Conservation (phyloP, 2,329 filamentous ascomycete genomes). For the Colletotrichum chlorophyti region DNA sequence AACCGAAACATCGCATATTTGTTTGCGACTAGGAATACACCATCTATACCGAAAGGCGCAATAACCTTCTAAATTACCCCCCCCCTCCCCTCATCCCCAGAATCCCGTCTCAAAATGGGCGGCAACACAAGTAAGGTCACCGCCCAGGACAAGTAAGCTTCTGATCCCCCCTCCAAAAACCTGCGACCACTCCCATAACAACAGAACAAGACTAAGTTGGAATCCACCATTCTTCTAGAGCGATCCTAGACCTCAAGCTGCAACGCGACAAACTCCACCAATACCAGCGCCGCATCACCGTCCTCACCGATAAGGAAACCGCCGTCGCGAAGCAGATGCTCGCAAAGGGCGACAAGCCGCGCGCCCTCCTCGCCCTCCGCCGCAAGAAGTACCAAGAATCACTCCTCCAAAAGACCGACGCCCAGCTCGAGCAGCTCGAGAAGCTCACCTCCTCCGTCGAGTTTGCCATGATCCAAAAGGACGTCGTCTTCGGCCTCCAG, state of each 20-base stretch:
- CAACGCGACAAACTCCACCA: slow-evolving; percentile 97
- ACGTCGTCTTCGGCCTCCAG: slow-evolving; percentile 89
- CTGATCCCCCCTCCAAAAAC: slow-evolving; percentile 3
- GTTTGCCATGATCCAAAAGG: slow-evolving; percentile 96
- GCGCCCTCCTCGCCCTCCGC: slow-evolving; percentile 85
- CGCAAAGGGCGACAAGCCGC: slow-evolving; percentile 77
- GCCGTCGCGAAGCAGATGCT: slow-evolving; percentile 86
- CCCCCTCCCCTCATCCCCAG: neutral
- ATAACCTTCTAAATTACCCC: neutral
- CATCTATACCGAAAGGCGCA: neutral
- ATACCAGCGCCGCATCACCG: slow-evolving; percentile 89
- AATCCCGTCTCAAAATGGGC: slow-evolving; percentile 52
- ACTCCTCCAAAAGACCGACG: slow-evolving; percentile 86
- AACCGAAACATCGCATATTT: neutral
- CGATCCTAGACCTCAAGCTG: slow-evolving; percentile 96
- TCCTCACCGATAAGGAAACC: slow-evolving; percentile 87
- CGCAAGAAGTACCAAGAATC: slow-evolving; percentile 98
- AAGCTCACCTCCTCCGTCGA: slow-evolving; percentile 88
- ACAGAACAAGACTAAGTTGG: neutral
- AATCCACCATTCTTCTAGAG: slow-evolving; percentile 59
- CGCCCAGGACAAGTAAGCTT: slow-evolving; percentile 85
- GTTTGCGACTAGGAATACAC: neutral
- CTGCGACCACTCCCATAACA: neutral
- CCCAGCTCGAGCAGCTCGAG: slow-evolving; percentile 92
- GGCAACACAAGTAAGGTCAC: slow-evolving; percentile 64